Evolutionary conservation across 768 basidiomycete species (phyloP), one percentile per base, ranked within the genome.

Genomic region (Phlebiopsis flavidoalba): DNA sequence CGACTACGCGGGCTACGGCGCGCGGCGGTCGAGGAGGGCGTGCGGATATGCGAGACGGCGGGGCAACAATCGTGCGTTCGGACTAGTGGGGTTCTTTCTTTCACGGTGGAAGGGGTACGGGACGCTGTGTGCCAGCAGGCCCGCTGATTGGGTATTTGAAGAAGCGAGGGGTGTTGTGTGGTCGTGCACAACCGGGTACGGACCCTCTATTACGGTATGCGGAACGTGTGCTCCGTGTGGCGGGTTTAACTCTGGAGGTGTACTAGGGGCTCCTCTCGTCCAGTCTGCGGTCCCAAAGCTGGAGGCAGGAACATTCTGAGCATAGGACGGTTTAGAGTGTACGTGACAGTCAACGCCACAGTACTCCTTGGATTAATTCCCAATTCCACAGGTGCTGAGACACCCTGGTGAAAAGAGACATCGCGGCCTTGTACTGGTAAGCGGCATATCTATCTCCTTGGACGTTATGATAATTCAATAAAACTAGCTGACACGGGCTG

Each of bases 331-430:
- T 0, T 91, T 95, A 62, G 93, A 95, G 79, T 95, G 93, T 91
- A 61, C 47, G 82, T 60, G 8, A 58, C 58, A 26, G 40, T 57
- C 31, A 31, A 45, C 54, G 26, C 24, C 22, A 35, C 17, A 37
- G 1, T 54, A 5, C n/a, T 37, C 11, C 53, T 5, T 19, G 12
- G 43, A 53, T 22, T 47, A 53, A 55, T 48, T 62, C 63, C 66
- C 62, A 60, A 46, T 65, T 48, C 40, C 12, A n/a, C 67, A 93
- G 91, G 92, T 69, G 95, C 93, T 33, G 95, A n/a, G 95, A 24
- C 93, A 95, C 72, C 93, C 93, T 17, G 95, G 95, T 63, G 95
- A 97, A 69, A 91, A 96, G n/a, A 47, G 95, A 97, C 69, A 89
- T 97, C 22, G 91, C 3, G 91, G 89, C 4, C 68, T 96, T 22